Conservation (phyloP, 1,139 yeast genomes). For the Chernovozyma sophiae-reginae region DNA sequence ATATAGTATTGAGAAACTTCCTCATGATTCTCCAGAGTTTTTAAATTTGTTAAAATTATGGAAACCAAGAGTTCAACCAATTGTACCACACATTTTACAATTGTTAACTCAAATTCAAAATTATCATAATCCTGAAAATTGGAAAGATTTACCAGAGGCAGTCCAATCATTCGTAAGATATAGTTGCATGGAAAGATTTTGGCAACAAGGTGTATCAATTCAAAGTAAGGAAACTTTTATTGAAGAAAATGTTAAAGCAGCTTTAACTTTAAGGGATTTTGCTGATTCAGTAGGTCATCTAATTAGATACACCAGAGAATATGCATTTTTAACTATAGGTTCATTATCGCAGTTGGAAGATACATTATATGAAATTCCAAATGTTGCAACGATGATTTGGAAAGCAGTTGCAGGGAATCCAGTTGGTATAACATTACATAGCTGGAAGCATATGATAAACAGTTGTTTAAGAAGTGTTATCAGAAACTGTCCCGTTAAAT, state of each 20-base stretch:
- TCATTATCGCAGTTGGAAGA: conserved; percentile 89
- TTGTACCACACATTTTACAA: conserved; percentile 85
- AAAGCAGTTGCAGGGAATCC: conserved; percentile 82
- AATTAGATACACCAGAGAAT: conserved; percentile 91
- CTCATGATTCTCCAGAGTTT: conserved; percentile 73
- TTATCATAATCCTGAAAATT: conserved; percentile 88
- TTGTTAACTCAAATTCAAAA: conserved; percentile 87
- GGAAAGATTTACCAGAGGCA: conserved; percentile 82
- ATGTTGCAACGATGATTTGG: conserved; percentile 73
- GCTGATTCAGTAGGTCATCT: conserved; percentile 99
- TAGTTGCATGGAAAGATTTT: conserved; percentile 87
- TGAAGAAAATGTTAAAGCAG: conserved; percentile 91
- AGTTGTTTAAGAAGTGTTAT: conserved; percentile 82
- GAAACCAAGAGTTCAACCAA: conserved; percentile 92
- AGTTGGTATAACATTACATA: conserved; percentile 84
- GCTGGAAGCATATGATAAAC: conserved; percentile 96
- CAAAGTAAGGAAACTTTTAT: conserved; percentile 93
- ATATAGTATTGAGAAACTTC: conserved; percentile 87
- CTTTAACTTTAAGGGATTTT: conserved; percentile 88
- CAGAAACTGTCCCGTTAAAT: conserved; percentile 78
- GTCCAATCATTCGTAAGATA: conserved; percentile 88
- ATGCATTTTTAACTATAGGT: conserved; percentile 86
- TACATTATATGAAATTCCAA: conserved; percentile 82
- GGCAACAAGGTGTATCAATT: conserved; percentile 97
- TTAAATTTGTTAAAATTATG: conserved; percentile 70